These are phyloP conservation scores for Phaseolus lunatus DNA, from an alignment of 306 rosid species.

Conservation along the genomic window DNA sequence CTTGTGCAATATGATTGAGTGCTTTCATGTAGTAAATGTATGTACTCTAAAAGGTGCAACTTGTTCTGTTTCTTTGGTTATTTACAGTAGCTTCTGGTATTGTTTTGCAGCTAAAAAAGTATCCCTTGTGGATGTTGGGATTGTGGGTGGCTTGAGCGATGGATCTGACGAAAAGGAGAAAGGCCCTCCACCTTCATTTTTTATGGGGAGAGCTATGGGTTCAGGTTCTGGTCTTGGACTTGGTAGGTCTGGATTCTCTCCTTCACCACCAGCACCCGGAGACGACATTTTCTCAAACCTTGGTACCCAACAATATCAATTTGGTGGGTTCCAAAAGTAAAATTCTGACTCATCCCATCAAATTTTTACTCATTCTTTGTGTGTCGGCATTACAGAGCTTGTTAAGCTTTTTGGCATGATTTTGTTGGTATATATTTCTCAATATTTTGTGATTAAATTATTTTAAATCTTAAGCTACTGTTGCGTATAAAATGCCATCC, in stretches of 20 bases:
- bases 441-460: slow-evolving; percentile 35
- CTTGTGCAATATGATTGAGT: slow-evolving; percentile 10
- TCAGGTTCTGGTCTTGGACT: slow-evolving; percentile 92
- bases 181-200: slow-evolving; percentile 70
- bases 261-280: slow-evolving; percentile 61
- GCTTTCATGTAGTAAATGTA: background rate
- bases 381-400: slow-evolving; percentile 44
- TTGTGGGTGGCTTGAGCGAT: slow-evolving; percentile 83
- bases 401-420: slow-evolving; percentile 50
- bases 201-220: slow-evolving; percentile 98
- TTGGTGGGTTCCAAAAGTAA: slow-evolving; percentile 87
- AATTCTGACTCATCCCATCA: slow-evolving; percentile 19
- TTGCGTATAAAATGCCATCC: slow-evolving; percentile 25
- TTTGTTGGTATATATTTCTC: slow-evolving; percentile 50
- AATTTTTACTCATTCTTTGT: slow-evolving; percentile 51
- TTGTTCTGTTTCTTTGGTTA: background rate
- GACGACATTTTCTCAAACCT: slow-evolving; percentile 75
- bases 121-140: slow-evolving; percentile 75
- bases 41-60: background rate
- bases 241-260: slow-evolving; percentile 67
- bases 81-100: slow-evolving; percentile 20
- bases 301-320: slow-evolving; percentile 72
- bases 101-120: slow-evolving; percentile 86
- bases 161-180: slow-evolving; percentile 81
- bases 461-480: slow-evolving; percentile 32